Evolutionary conservation across 192 early-diverging fungal genomes (phyloP).

Genomic region (Mortierella antarctica): DNA sequence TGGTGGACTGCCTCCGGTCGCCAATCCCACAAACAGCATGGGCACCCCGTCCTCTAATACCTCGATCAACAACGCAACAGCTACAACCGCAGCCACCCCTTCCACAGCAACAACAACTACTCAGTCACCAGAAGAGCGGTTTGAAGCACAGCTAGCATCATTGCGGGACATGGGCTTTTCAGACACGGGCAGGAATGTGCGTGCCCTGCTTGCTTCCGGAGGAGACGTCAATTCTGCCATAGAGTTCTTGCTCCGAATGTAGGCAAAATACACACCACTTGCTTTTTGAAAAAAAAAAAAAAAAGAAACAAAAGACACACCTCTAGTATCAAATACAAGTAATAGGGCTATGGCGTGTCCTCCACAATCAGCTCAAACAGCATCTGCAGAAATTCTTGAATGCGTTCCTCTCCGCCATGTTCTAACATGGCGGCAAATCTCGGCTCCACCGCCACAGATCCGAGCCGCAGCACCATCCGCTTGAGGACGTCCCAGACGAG

Average conservation of each 20-base stretch:
- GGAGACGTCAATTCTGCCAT: conserved; percentile 91
- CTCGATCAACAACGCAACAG: not conserved
- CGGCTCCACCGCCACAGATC: conserved; percentile 12
- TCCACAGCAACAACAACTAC: conserved; percentile 16
- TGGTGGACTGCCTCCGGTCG: conserved; percentile 17
- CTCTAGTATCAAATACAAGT: not conserved
- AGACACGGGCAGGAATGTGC: conserved; percentile 85
- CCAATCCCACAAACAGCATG: not conserved
- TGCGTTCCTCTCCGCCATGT: conserved; percentile 26
- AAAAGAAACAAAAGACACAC: not conserved
- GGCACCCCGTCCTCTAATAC: not conserved
- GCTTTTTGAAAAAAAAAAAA: not conserved
- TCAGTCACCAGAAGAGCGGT: conserved; percentile 69
- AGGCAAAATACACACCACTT: not conserved
- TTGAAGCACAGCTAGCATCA: conserved; percentile 73
- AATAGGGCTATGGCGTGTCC: not conserved
- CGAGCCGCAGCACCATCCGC: conserved; percentile 20
- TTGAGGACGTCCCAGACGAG: conserved; percentile 35
- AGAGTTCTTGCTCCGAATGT: conserved; percentile 71
- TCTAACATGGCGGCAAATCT: conserved; percentile 25
- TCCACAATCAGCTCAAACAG: conserved; percentile 16
- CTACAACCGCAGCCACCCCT: not conserved
- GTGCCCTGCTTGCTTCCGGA: conserved; percentile 83
- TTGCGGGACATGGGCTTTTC: conserved; percentile 96
- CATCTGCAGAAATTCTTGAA: conserved; percentile 35